These are phyloP conservation scores for Colletotrichum gloeosporioides DNA, from an alignment of 2,329 filamentous ascomycete genomes.

Conservation along the genomic window DNA sequence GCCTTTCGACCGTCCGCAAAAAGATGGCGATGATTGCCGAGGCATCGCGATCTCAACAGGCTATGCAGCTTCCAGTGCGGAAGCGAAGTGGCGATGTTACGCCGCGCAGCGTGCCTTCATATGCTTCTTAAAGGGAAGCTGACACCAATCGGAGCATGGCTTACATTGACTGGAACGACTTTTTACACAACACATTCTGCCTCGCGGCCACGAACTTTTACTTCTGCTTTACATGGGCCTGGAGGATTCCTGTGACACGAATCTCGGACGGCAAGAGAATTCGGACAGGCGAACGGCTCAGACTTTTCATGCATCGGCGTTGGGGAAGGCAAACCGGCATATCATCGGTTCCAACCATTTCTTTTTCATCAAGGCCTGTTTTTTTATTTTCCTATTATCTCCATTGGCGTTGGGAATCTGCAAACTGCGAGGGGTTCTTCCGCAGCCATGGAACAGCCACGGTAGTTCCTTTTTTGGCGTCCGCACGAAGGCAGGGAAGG, in stretches of 20 bases:
- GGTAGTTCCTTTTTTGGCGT: not conserved
- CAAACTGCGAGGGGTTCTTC: not conserved
- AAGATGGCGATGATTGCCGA: conserved; percentile 67
- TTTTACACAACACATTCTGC: not conserved
- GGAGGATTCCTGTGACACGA: not conserved
- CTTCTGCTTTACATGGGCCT: not conserved
- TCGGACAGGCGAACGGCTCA: not conserved
- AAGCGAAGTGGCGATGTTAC: conserved; percentile 62
- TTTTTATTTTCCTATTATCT: not conserved
- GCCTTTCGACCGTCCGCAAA: conserved; percentile 61
- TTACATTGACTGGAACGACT: not conserved
- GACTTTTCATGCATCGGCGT: conserved; percentile 15
- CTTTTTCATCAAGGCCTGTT: not conserved
- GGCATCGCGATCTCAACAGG: conserved; percentile 55
- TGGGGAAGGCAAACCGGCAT: conserved; percentile 2
- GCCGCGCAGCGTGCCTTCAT: conserved; percentile 58
- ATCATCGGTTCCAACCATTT: not conserved
- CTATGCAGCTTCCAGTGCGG: conserved; percentile 45
- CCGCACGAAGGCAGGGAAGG: conserved; percentile 11
- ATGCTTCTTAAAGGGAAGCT: conserved; percentile 39
- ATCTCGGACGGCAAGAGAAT: not conserved
- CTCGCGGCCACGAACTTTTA: conserved; percentile 7
- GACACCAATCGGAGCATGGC: not conserved
- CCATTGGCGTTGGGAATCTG: not conserved
- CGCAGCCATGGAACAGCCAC: not conserved